These are phyloP conservation scores for Populus alba DNA, from an alignment of 345 rosid species.

Conservation along the genomic window DNA sequence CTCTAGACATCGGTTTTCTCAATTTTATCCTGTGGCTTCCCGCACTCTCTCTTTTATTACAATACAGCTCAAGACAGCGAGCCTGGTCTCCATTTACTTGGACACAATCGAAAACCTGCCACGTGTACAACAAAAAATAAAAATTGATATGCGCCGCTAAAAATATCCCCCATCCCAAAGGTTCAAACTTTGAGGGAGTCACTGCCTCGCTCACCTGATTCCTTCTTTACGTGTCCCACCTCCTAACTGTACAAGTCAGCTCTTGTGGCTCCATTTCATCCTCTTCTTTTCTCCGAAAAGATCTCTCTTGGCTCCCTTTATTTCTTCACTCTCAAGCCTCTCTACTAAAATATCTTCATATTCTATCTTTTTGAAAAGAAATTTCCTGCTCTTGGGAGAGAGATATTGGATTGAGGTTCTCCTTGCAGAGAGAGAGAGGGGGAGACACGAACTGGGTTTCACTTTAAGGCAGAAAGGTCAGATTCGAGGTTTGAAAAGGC, in stretches of 20 bases:
- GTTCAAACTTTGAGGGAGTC: neutral
- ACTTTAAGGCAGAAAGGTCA: neutral
- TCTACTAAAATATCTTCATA: neutral
- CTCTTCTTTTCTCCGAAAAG: constrained; percentile 7
- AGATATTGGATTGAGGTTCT: no score
- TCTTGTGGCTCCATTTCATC: constrained; percentile 13
- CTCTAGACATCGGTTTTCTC: no score
- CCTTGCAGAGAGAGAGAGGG: neutral
- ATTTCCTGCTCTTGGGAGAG: no score
- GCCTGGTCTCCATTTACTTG: neutral
- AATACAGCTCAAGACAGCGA: neutral
- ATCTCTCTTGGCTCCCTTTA: neutral
- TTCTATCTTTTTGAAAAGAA: no score
- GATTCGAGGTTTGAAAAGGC: neutral
- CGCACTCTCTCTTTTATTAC: neutral
- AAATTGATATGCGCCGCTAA: neutral
- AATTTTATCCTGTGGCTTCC: no score
- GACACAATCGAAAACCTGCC: neutral
- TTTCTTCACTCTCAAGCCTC: neutral
- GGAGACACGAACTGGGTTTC: neutral
- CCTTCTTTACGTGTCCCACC: no score
- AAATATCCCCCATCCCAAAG: neutral
- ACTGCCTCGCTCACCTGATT: neutral
- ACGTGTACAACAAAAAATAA: neutral
- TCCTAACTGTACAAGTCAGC: neutral